phyloP scores from a whole-genome alignment of 2,329 filamentous ascomycete species.

The Didymella keratinophila region DNA sequence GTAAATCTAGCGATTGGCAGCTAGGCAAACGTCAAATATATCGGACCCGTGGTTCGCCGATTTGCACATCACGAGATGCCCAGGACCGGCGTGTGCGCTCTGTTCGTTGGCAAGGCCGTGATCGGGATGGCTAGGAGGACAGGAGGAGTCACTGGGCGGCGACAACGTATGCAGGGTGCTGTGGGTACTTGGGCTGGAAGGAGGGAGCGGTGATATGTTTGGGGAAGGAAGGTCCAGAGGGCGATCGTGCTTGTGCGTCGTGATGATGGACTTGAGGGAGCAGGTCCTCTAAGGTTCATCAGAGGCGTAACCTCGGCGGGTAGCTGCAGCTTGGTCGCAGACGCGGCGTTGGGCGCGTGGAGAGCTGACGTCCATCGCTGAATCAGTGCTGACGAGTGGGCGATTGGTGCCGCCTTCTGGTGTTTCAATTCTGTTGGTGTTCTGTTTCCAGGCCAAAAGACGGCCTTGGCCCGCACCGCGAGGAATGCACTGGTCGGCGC shows the following conservation, averaged over 20 bases:
- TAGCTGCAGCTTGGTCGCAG: slow-evolving; percentile 11
- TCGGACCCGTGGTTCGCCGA: slow-evolving; percentile 10
- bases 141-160: not conserved
- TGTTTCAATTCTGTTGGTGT: slow-evolving; percentile 15
- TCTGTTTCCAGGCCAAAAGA: slow-evolving; percentile 11
- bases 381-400: slow-evolving; percentile 4
- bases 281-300: not conserved
- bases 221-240: slow-evolving; percentile 11
- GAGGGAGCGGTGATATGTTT: not conserved
- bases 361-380: not conserved
- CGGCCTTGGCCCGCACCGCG: slow-evolving; percentile 7
- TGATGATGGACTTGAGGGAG: slow-evolving; percentile 4
- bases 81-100: slow-evolving; percentile 9
- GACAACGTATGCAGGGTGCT: slow-evolving; percentile 5
- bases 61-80: slow-evolving; percentile 10
- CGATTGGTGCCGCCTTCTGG: slow-evolving; percentile 6
- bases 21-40: slow-evolving; percentile 13
- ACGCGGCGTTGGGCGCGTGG: not conserved
- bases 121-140: slow-evolving; percentile 5
- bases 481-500: slow-evolving; percentile 18
- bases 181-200: not conserved
- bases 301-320: slow-evolving; percentile 20
- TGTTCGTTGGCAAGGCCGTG: slow-evolving; percentile 12
- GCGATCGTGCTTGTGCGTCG: slow-evolving; percentile 12
- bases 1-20: slow-evolving; percentile 10